Base-by-base conservation (phyloP, 1,284 basidiomycete species). In the Calocybe gambosa region DNA sequence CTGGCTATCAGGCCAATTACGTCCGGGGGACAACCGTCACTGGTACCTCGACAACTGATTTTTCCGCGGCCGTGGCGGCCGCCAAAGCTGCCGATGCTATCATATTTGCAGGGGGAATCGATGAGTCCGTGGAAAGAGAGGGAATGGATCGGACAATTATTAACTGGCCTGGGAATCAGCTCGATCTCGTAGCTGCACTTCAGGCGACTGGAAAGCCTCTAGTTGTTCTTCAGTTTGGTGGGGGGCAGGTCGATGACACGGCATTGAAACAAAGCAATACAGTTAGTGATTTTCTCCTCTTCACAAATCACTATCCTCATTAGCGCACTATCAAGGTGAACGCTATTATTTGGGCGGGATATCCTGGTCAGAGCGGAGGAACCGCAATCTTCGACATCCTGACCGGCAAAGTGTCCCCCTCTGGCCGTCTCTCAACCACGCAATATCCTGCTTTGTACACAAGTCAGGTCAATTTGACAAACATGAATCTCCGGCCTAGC, bases 31-130 rank as follows among this genome's bases (percentile, higher is more conserved):
- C 75, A 0, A 58, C 53, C 10, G 68, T 73, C 29, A 65, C 62
- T 16, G 59, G 62, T 3, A 68, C 62, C 15, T 59, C 62, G 29
- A 73, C 67, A 3, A 57, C 59, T 34, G 71, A 71, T 1, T 78
- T 79, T 54, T 65, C 68, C 21, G 85, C 80, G 1, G 87, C 87
- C 2, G 58, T 77, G 19, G 66, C 80, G 5, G 86, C 86, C 7
- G 79, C 80, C 9, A 64, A 71, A 23, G 79, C 82, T 50, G 82
- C 75, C 21, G 74, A 79, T 49, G 71, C 63, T 10, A 57, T 87
- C 23, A 69, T 78, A 38, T 82, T 78, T 50, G 73, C 82, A 33
- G 86, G 83, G 18, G 67, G 78, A 20, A 71, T 83, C 49, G 66
- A 77, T 58, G 52, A 73, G 52, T 62, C 70, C 47, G 62, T 85